Percentiles rank a stretch among this genome's conserved stretches.
Conservation (phyloP, 176 grass and related monocot species). For the Cocos nucifera region DNA sequence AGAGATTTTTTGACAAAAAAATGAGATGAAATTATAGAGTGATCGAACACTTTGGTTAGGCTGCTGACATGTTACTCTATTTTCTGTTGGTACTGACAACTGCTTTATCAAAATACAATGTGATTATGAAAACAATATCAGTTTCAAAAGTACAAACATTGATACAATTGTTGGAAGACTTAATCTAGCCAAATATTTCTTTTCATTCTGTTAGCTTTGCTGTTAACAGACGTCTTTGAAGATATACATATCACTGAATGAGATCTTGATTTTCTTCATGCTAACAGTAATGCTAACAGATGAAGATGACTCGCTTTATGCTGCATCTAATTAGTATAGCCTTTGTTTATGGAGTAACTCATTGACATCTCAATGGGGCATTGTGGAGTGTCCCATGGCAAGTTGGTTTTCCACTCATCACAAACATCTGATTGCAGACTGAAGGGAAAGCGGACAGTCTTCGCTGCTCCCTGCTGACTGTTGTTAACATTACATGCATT, state of each 20-base stretch:
- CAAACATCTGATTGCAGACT: conserved; percentile 32
- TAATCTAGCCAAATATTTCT: not conserved
- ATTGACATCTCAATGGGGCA: conserved; percentile 49
- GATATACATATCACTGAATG: not conserved
- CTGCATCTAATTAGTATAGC: conserved; percentile 33
- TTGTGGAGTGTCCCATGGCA: conserved; percentile 57
- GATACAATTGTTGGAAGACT: not conserved
- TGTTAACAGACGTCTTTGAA: conserved; percentile 19
- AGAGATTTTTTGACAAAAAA: no score
- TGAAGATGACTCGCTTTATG: conserved; percentile 7
- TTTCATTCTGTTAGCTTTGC: conserved; percentile 53
- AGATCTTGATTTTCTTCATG: conserved; percentile 24
- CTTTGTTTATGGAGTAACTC: conserved; percentile 41
- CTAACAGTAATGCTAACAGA: conserved; percentile 61
- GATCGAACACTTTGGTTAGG: no score
- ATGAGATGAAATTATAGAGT: no score
- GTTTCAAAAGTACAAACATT: not conserved
- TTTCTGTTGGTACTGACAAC: not conserved
- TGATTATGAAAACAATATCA: not conserved
- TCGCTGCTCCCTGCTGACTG: conserved; percentile 2
- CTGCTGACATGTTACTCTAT: not conserved
- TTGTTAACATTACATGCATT: conserved; percentile 16
- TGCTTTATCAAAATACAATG: not conserved
- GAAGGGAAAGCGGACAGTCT: conserved; percentile 43
- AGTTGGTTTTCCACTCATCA: conserved; percentile 66